These are phyloP conservation scores for Teratosphaeria destructans DNA, from an alignment of 2,329 filamentous ascomycete genomes.

Conservation along the genomic window DNA sequence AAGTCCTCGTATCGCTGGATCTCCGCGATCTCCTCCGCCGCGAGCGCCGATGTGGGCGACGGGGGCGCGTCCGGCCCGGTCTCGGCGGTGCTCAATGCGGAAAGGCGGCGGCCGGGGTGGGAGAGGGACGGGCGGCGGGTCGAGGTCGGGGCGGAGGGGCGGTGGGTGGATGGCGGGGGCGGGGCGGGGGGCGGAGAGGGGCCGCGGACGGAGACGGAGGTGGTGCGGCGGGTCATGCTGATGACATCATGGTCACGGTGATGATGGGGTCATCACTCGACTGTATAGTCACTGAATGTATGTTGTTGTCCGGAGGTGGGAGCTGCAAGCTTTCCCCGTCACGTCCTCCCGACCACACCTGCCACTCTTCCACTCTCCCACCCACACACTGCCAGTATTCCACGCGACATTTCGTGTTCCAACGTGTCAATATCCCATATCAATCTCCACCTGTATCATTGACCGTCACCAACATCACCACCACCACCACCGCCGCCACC, in stretches of 20 bases:
- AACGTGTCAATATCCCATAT: constrained; percentile 2
- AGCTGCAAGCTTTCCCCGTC: not conserved
- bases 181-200: not conserved
- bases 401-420: not conserved
- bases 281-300: not conserved
- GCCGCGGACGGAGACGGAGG: constrained; percentile 22
- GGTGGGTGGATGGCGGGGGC: constrained; percentile 5
- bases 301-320: not conserved
- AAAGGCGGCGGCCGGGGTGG: constrained; percentile 51
- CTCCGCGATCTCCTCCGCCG: constrained; percentile 91
- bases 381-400: not conserved
- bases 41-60: constrained; percentile 54
- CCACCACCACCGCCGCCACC: not conserved
- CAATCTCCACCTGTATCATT: not conserved
- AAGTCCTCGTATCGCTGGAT: constrained; percentile 99
- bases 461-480: not conserved
- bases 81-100: constrained; percentile 53
- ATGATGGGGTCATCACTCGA: not conserved
- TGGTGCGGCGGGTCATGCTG: constrained; percentile 33
- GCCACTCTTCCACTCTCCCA: not conserved
- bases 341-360: not conserved
- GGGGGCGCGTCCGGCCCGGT: constrained; percentile 46
- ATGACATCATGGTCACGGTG: constrained; percentile 12
- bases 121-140: constrained; percentile 2
- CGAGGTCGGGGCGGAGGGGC: constrained; percentile 13